Evolutionary conservation across 331 rosid genomes (phyloP).

Genomic region (Phaseolus coccineus): DNA sequence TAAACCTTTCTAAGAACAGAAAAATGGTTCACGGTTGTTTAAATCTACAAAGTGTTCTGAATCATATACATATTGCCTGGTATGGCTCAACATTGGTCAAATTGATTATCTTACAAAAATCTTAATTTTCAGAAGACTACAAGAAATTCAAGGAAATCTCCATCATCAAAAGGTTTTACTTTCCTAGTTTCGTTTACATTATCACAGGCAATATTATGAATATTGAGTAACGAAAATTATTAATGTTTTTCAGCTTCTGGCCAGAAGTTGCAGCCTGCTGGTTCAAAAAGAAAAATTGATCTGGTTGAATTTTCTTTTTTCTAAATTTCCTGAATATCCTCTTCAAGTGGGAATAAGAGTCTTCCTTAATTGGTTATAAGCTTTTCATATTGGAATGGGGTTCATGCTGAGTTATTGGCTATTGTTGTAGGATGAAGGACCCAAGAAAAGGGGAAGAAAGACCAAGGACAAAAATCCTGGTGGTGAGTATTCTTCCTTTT

Average conservation of each 20-base stretch:
- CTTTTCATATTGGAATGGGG: conserved; percentile 41
- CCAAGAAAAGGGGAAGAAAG: conserved; percentile 57
- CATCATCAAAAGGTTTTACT: conserved; percentile 66
- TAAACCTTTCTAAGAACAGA: not conserved
- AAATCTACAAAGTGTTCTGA: not conserved
- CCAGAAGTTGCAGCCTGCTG: conserved; percentile 56
- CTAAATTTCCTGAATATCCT: conserved; percentile 22
- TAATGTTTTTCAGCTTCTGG: conserved; percentile 66
- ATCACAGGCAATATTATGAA: conserved; percentile 33
- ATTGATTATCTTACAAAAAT: conserved; percentile 42
- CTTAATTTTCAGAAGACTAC: conserved; percentile 70
- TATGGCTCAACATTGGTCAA: conserved; percentile 23
- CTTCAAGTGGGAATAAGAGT: conserved; percentile 22
- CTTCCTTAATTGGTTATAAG: conserved; percentile 29
- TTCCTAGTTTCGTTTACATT: conserved; percentile 34
- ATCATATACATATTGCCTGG: conserved; percentile 16
- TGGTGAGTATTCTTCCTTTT: conserved; percentile 60
- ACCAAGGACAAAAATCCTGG: conserved; percentile 53
- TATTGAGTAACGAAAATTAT: conserved; percentile 7
- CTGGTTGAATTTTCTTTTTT: conserved; percentile 51
- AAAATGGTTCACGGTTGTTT: not conserved
- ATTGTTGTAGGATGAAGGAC: conserved; percentile 70
- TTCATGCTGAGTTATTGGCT: conserved; percentile 42
- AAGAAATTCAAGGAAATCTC: conserved; percentile 55
- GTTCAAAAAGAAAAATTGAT: conserved; percentile 67